Evolutionary conservation across 441 rosid species (phyloP).

Genomic region (Pelargonium fulgidum): DNA sequence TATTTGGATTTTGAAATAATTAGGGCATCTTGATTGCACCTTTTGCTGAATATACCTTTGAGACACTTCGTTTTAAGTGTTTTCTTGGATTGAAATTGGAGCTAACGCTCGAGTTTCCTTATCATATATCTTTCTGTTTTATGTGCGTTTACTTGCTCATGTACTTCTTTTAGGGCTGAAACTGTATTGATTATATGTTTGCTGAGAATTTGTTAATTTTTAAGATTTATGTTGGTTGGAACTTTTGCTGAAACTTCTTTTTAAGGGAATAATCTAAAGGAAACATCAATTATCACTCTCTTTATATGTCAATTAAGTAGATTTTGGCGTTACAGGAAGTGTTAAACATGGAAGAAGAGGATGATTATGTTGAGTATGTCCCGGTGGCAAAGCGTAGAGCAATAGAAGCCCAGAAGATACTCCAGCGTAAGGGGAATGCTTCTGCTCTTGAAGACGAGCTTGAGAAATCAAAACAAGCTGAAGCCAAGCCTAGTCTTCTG

Average conservation of each 20-base stretch:
- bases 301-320: neutral
- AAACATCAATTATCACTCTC: neutral
- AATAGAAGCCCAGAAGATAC: constrained; percentile 63
- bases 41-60: too few species aligned
- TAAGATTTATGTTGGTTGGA: neutral
- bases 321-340: constrained; percentile 14
- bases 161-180: neutral
- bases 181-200: neutral
- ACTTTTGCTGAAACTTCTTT: neutral
- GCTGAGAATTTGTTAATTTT: neutral
- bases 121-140: too few species aligned
- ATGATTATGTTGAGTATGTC: constrained; percentile 66
- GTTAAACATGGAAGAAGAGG: constrained; percentile 60
- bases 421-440: constrained; percentile 66
- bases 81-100: neutral
- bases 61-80: too few species aligned
- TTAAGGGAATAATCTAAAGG: neutral
- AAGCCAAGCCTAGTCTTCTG: constrained; percentile 81
- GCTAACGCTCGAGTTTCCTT: too few species aligned
- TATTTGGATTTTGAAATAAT: neutral
- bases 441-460: constrained; percentile 51
- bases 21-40: neutral
- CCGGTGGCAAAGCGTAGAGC: constrained; percentile 82
- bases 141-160: too few species aligned
- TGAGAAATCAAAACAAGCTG: constrained; percentile 57